Base-by-base conservation (phyloP, 1,284 basidiomycete species). In the Volvariella volvacea region DNA sequence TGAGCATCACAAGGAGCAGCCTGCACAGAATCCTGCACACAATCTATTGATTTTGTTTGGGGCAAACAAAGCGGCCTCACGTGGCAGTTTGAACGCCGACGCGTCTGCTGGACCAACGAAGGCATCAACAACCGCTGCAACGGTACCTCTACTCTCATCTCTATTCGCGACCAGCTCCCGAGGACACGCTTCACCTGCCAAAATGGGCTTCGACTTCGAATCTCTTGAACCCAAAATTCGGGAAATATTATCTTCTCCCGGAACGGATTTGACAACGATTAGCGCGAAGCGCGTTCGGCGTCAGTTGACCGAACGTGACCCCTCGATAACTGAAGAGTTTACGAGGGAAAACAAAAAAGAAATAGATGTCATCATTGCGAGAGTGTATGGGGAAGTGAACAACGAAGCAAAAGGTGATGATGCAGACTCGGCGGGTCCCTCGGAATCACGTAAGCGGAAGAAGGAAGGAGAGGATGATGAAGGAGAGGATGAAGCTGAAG, bases 201-300 rank as follows among this genome's bases (percentile, higher is more conserved):
- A 37, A 39, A 73, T 73, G 70, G 50, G 58, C 32, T 67, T 71
- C 55, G 68, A 80, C 55, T 63, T 73, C 43, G 54, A 56, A 45
- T 58, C 65, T 45, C 70, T 88, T 49, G 74, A 79, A 57, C 68
- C 73, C n/a, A 70, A 64, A 46, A 79, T 89, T 55, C 69, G 69
- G 48, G 65, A 69, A 48, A 86, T 89, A 59, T 75, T 89, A 44
- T 69, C 75, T 36, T 76, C 80, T 14, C 85, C 85, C 4, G 78
- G 76, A 41, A 80, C 75, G 41, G 82, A 89, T 67, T 71, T 89
- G 53, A 50, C 66, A 37, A 84, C 80, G 36, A 85, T 89, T 62
- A 85, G 80, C 55, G 85, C 85, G 43, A 88, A 84, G 65, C 78
- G 80, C 65, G 86, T 89, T 54, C 74, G 86, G 50, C 78, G 78